These are phyloP conservation scores for Penicillium italicum DNA, from an alignment of 2,329 filamentous ascomycete species.

Conservation along the genomic window DNA sequence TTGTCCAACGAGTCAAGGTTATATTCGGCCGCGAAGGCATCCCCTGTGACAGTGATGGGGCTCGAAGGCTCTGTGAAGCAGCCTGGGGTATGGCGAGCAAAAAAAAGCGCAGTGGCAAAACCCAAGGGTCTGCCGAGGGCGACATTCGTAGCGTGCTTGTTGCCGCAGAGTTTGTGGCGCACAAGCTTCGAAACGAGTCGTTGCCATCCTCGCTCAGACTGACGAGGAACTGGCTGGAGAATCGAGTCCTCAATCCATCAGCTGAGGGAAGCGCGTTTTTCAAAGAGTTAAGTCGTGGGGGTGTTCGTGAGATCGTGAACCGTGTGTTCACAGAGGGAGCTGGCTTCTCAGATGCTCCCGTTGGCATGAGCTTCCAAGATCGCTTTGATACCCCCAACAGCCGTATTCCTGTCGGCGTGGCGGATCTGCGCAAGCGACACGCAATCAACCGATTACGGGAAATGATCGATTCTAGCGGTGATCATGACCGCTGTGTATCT, in stretches of 20 bases:
- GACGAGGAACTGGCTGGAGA: conserved; percentile 59
- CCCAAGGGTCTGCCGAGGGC: conserved; percentile 45
- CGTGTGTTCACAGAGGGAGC: conserved; percentile 63
- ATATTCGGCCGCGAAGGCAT: conserved; percentile 90
- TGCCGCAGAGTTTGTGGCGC: conserved; percentile 62
- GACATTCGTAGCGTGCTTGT: conserved; percentile 64
- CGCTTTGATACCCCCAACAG: conserved; percentile 27
- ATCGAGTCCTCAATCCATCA: conserved; percentile 52
- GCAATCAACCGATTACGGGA: conserved; percentile 58
- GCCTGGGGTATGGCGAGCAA: conserved; percentile 61
- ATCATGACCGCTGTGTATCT: conserved; percentile 59
- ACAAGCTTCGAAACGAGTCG: conserved; percentile 52
- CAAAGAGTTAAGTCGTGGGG: conserved; percentile 60
- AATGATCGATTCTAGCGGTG: conserved; percentile 61
- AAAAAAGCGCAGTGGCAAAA: conserved; percentile 50
- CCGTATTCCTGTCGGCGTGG: conserved; percentile 51
- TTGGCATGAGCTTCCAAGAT: conserved; percentile 38
- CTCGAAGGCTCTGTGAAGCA: conserved; percentile 66
- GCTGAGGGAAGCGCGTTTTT: conserved; percentile 53
- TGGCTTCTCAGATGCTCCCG: conserved; percentile 51
- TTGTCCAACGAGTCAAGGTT: conserved; percentile 72
- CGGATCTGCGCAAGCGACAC: conserved; percentile 57
- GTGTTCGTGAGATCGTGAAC: conserved; percentile 62
- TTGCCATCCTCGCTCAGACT: conserved; percentile 40
- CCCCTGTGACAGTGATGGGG: conserved; percentile 81